Evolutionary conservation across 768 basidiomycete genomes (phyloP).

Genomic region (Xerocomellus chrysenteron): DNA sequence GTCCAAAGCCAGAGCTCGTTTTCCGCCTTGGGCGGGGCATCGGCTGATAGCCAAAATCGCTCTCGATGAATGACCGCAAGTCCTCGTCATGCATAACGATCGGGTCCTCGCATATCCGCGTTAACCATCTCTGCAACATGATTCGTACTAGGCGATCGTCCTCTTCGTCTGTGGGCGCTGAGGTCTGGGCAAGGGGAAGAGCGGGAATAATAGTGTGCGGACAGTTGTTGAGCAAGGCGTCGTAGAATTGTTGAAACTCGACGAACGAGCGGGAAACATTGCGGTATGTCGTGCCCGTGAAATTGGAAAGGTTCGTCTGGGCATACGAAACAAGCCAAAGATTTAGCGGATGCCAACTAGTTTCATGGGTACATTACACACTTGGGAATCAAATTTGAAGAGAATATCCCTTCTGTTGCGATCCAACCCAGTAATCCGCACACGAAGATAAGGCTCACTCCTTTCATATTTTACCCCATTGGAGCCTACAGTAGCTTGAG

Average conservation of each 20-base stretch:
- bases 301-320: conserved; percentile 93
- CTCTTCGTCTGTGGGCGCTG: conserved; percentile 96
- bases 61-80: conserved; percentile 91
- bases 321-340: background rate
- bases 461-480: conserved; percentile 76
- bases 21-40: conserved; percentile 75
- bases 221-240: conserved; percentile 83
- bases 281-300: conserved; percentile 83
- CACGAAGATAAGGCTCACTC: conserved; percentile 80
- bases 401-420: conserved; percentile 94
- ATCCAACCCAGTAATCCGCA: conserved; percentile 88
- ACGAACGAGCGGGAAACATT: conserved; percentile 94
- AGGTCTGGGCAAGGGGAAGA: conserved; percentile 93
- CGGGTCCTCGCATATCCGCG: conserved; percentile 88
- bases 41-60: conserved; percentile 94
- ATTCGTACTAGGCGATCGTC: conserved; percentile 95
- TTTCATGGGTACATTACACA: conserved; percentile 31
- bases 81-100: conserved; percentile 91
- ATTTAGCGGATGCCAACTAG: background rate
- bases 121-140: conserved; percentile 93
- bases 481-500: conserved; percentile 57
- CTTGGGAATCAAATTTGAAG: conserved; percentile 93
- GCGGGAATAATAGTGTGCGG: conserved; percentile 97
- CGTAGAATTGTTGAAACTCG: conserved; percentile 94
- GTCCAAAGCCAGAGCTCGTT: conserved; percentile 67